A percentile compares a stretch with the other conserved stretches of the same genome.
Conservation (phyloP, 192 early-diverging fungal genomes). For the Backusella morwellensis region DNA sequence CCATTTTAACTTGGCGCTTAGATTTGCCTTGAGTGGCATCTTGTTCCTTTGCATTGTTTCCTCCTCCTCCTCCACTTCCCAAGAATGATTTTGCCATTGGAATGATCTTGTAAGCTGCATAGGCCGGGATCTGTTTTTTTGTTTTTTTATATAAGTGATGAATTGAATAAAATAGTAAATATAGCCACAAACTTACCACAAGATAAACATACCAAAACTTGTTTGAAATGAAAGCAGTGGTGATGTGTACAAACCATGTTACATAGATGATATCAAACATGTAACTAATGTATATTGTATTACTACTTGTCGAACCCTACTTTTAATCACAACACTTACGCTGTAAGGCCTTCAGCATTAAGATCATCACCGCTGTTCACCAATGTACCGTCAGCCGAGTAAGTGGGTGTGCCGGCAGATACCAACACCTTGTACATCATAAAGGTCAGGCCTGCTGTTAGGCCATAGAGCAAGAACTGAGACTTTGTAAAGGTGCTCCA, state of each 20-base stretch:
- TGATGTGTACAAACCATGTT: slow-evolving; percentile 74
- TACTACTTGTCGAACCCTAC: not conserved
- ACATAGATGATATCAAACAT: slow-evolving; percentile 87
- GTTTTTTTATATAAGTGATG: not conserved
- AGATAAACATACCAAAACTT: slow-evolving; percentile 53
- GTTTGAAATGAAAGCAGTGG: slow-evolving; percentile 55
- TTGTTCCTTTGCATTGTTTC: not conserved
- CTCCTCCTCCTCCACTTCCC: slow-evolving; percentile 8
- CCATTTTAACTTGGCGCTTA: slow-evolving; percentile 52
- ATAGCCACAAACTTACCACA: slow-evolving; percentile 33
- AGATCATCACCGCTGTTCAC: slow-evolving; percentile 49
- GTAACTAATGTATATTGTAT: slow-evolving; percentile 50
- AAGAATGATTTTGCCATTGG: slow-evolving; percentile 45
- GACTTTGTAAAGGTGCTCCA: slow-evolving; percentile 48
- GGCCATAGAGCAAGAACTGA: slow-evolving; percentile 38
- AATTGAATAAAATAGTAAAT: not conserved
- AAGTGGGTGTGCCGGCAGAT: slow-evolving; percentile 43
- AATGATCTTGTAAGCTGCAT: slow-evolving; percentile 53
- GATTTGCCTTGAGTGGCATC: slow-evolving; percentile 35
- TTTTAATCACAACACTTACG: slow-evolving; percentile 35
- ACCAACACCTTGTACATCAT: slow-evolving; percentile 50
- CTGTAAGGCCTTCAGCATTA: slow-evolving; percentile 48
- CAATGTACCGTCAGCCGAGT: slow-evolving; percentile 40
- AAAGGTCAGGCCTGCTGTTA: slow-evolving; percentile 46
- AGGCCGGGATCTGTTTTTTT: slow-evolving; percentile 50